Evolutionary conservation across 208 protist species (phyloP).

Genomic region (Acanthamoeba healyi): DNA sequence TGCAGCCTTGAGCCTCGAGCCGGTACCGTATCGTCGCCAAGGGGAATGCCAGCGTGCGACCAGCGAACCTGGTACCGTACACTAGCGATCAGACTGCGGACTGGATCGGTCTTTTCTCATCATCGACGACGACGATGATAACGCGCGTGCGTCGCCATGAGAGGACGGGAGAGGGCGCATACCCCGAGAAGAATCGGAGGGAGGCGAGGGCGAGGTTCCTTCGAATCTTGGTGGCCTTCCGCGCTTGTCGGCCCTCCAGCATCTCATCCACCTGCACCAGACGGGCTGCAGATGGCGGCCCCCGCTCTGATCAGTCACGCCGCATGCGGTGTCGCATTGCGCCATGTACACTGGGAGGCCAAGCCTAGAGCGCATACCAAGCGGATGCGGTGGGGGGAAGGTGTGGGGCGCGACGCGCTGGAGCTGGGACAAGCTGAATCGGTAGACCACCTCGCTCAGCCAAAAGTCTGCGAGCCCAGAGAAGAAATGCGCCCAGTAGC

Average conservation of each 20-base stretch:
- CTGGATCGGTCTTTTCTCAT: too few species aligned
- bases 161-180: too few species aligned
- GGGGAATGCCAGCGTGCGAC: background rate
- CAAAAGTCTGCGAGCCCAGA: background rate
- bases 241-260: background rate
- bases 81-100: too few species aligned
- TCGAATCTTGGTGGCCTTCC: background rate
- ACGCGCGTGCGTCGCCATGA: too few species aligned
- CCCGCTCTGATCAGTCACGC: too few species aligned
- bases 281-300: too few species aligned
- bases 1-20: slow-evolving; percentile 3
- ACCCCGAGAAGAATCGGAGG: background rate
- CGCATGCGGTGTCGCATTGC: too few species aligned
- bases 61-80: background rate
- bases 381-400: background rate
- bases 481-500: background rate
- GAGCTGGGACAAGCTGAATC: background rate
- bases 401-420: background rate
- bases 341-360: too few species aligned
- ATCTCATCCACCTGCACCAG: background rate
- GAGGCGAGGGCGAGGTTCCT: background rate
- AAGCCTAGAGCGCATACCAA: background rate
- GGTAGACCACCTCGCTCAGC: slow-evolving; percentile 16
- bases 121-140: too few species aligned
- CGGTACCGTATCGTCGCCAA: background rate